Evolutionary conservation across 345 rosid genomes (phyloP).

Genomic region (Balakata baccata): DNA sequence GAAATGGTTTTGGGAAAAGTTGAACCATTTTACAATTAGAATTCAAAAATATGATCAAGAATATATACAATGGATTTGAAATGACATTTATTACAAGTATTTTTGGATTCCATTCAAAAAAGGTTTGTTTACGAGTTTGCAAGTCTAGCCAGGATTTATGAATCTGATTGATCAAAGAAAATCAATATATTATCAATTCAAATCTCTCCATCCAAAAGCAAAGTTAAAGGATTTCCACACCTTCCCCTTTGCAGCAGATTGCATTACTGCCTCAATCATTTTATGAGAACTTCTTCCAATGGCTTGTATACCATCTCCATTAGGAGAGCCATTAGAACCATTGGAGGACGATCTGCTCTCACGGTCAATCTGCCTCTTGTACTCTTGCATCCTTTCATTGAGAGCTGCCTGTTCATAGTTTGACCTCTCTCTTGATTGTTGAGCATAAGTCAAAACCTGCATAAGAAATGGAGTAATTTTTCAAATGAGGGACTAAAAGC

Average conservation of each 20-base stretch:
- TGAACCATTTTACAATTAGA: not conserved
- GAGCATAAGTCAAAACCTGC: slow-evolving; percentile 94
- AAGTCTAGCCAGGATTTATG: not conserved
- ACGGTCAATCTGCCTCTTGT: slow-evolving; percentile 90
- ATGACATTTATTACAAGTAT: not conserved
- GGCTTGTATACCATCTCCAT: slow-evolving; percentile 93
- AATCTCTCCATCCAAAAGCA: not conserved
- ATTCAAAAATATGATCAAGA: not conserved
- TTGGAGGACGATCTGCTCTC: slow-evolving; percentile 80
- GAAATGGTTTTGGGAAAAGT: not conserved
- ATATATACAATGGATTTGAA: not conserved
- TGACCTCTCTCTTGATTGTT: slow-evolving; percentile 94
- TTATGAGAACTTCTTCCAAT: slow-evolving; percentile 97
- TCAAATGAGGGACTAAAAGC: slow-evolving; percentile 13
- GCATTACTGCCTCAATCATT: slow-evolving; percentile 98
- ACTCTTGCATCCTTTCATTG: slow-evolving; percentile 94
- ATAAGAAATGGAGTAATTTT: slow-evolving; percentile 12
- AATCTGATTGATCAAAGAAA: not conserved
- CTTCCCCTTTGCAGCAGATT: slow-evolving; percentile 98
- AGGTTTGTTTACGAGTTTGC: not conserved
- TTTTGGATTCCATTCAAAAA: not conserved
- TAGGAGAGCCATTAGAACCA: slow-evolving; percentile 91
- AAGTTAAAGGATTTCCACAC: slow-evolving; percentile 31
- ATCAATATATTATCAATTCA: not conserved
- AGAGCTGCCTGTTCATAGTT: slow-evolving; percentile 95